phyloP scores from a whole-genome alignment of 1,284 basidiomycete species.

The Anthracocystis panici-leucophaei region DNA sequence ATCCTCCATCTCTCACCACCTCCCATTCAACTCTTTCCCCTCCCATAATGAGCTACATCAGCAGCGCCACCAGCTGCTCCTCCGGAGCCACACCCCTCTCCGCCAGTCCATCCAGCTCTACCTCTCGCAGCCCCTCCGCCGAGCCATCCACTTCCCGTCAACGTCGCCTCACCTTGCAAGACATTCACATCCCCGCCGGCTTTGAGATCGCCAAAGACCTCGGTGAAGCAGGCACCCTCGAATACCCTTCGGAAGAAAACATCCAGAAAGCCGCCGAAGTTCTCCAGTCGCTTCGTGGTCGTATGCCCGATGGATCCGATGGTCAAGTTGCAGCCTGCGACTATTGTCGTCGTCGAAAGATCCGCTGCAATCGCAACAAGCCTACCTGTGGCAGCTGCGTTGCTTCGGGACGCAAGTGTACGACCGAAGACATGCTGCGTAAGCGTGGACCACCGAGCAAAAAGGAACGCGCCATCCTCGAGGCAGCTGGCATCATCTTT shows the following conservation, averaged over 20 bases:
- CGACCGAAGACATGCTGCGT: conserved; percentile 54
- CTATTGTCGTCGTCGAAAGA: conserved; percentile 52
- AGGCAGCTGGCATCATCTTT: conserved; percentile 53
- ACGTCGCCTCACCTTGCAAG: conserved; percentile 41
- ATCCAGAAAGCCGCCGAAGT: conserved; percentile 47
- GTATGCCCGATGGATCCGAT: conserved; percentile 49
- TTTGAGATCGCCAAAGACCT: conserved; percentile 49
- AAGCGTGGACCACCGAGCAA: conserved; percentile 56
- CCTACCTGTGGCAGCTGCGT: conserved; percentile 52
- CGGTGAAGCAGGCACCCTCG: conserved; percentile 12
- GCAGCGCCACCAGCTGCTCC: conserved; percentile 37
- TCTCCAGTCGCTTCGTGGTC: conserved; percentile 42
- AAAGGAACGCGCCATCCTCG: conserved; percentile 48
- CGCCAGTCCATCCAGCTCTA: conserved; percentile 27
- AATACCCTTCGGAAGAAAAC: conserved; percentile 48
- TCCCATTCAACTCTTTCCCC: not conserved
- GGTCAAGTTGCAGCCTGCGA: conserved; percentile 53
- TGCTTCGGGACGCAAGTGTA: conserved; percentile 39
- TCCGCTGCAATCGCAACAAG: conserved; percentile 51
- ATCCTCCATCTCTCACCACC: not conserved
- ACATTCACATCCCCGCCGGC: conserved; percentile 52
- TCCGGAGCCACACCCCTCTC: conserved; percentile 30
- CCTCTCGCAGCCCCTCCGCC: conserved; percentile 28
- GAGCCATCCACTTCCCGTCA: conserved; percentile 13
- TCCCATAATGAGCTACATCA: conserved; percentile 28